These are phyloP conservation scores for Skeletonema tropicum DNA, from an alignment of 108 stramenopile species.

Conservation along the genomic window DNA sequence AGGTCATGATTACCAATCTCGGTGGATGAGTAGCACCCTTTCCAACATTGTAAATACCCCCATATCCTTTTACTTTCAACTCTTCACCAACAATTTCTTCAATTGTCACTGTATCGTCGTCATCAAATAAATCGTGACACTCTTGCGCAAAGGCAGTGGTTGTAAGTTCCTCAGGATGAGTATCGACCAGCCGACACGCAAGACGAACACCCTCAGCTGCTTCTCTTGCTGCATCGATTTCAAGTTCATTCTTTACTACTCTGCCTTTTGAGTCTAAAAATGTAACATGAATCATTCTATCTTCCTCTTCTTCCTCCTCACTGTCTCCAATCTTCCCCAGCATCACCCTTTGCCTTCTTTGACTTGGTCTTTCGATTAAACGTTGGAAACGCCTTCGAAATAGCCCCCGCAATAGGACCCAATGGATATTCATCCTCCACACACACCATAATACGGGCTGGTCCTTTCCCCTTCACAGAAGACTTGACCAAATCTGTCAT, in stretches of 20 bases:
- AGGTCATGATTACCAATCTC: conserved; percentile 72
- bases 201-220: conserved; percentile 59
- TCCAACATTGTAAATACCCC: conserved; percentile 87
- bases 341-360: conserved; percentile 2
- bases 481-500: conserved; percentile 55
- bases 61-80: conserved; percentile 72
- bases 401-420: conserved; percentile 44
- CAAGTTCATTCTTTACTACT: conserved; percentile 21
- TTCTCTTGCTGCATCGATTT: conserved; percentile 42
- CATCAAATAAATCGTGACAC: conserved; percentile 21
- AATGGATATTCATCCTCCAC: conserved; percentile 32
- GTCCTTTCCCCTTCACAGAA: not conserved
- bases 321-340: conserved; percentile 11
- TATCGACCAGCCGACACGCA: conserved; percentile 63
- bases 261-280: conserved; percentile 38
- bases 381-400: conserved; percentile 73
- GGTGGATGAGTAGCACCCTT: conserved; percentile 80
- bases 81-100: conserved; percentile 81
- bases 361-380: conserved; percentile 53
- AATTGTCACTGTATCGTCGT: conserved; percentile 38
- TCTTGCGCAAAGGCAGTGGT: conserved; percentile 56
- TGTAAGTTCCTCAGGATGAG: conserved; percentile 56
- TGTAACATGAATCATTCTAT: conserved; percentile 26
- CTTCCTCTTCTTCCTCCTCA: conserved; percentile 23
- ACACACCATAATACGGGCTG: conserved; percentile 30